Evolutionary conservation across 371 early-diverging fungal genomes (phyloP), one percentile per base, ranked within the genome.

Genomic region (Massospora cicadina): DNA sequence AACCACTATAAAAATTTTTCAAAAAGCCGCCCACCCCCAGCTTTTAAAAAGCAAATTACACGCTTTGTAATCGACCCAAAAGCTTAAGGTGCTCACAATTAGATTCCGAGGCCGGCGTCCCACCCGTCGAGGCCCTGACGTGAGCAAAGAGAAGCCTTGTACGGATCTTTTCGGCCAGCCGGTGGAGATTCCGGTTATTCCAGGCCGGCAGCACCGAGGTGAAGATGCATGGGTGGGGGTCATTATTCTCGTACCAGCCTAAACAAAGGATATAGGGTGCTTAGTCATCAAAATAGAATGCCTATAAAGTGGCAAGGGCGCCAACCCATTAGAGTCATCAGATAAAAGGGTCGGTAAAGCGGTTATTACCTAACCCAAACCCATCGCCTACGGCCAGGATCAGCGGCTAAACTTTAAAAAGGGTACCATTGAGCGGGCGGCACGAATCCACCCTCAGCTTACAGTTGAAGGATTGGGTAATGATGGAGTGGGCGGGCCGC

Each of bases 181-280:
- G 79, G 58, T 81, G 77, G 54, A 90, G 74, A 66, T 90, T 90
- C 64, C 76, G 67, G 71, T 90, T 90, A 75, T 83, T 88, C 91
- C 91, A 90, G 27, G 91, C 91, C 2, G 91, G 91, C 58, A 88
- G 81, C 0, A 86, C 86, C 2, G 88, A 88, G 0, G 91, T 88
- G 67, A 90, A 90, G 60, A 90, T 86, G 71, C 91, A 90, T 28
- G 87, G 87, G 27, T 69, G 71, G 29, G 65, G 65, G 1, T 71
- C 69, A 32, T 75, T 71, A 23, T 72, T 65, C 62, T 84, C 85
- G 70, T 84, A 89, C 89, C 88, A 88, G 0, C 82, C 76, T 77
- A 67, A 24, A 58, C 33, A 24, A 69, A 54, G 1, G 31, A 33
- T 5, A 29, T 32, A 1, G 54, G 13, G 54, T 2, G 32, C 23